Conservation (phyloP, 164 flowering plant genomes). For the Euptelea pleiosperma region DNA sequence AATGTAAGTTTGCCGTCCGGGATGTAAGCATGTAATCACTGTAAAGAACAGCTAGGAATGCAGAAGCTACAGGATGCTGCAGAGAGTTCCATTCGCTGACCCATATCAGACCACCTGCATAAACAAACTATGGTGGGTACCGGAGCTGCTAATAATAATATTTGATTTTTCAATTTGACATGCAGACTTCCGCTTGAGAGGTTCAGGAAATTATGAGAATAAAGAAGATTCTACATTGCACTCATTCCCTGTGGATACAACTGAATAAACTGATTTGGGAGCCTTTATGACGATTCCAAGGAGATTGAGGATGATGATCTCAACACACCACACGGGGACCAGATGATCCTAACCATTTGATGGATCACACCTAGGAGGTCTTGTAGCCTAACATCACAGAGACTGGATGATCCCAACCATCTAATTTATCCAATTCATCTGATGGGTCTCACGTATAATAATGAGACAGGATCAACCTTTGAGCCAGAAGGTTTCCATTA, state of each 20-base stretch:
- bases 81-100: constrained; percentile 81
- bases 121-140: constrained; percentile 4
- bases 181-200: constrained; percentile 1
- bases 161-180: neutral
- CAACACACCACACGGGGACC: too few relatives aligned
- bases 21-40: constrained; percentile 95
- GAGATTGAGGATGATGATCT: too few relatives aligned
- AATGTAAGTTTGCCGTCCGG: constrained; percentile 42
- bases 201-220: neutral
- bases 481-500: neutral
- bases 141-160: neutral
- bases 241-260: neutral
- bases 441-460: neutral
- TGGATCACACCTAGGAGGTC: too few relatives aligned
- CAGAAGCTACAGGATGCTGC: constrained; percentile 92
- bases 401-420: too few relatives aligned
- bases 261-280: neutral
- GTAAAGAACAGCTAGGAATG: constrained; percentile 77
- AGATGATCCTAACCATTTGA: too few relatives aligned
- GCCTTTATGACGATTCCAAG: too few relatives aligned
- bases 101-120: constrained; percentile 89
- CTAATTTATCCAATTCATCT: neutral
- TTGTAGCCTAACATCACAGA: too few relatives aligned
- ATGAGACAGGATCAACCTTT: neutral
- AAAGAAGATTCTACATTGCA: neutral